These are phyloP conservation scores for Biscogniauxia sp. DNA, from an alignment of 2,329 filamentous ascomycete species.

Conservation along the genomic window DNA sequence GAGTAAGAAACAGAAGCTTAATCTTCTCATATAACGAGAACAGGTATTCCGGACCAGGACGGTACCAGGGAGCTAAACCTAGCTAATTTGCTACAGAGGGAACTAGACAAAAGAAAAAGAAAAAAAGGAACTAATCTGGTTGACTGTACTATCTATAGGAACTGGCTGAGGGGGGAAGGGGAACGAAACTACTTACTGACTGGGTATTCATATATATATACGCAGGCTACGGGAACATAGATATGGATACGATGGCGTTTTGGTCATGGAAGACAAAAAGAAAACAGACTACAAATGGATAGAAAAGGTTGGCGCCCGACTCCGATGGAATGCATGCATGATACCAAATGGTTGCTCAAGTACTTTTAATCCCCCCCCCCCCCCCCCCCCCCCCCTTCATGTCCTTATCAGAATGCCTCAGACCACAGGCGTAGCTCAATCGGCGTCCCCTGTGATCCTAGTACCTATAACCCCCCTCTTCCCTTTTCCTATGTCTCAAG, in stretches of 20 bases:
- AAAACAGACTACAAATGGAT: neutral
- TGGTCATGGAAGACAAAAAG: neutral
- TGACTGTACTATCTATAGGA: neutral
- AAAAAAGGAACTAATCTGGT: neutral
- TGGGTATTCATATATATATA: neutral
- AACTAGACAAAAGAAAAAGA: neutral
- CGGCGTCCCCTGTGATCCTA: too few relatives aligned
- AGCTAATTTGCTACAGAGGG: neutral
- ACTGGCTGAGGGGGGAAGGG: too few relatives aligned
- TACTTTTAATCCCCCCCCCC: too few relatives aligned
- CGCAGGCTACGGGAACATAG: too few relatives aligned
- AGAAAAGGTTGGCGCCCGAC: neutral
- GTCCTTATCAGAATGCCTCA: too few relatives aligned
- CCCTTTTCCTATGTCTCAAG: too few relatives aligned
- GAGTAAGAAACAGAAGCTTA: neutral
- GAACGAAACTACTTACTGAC: too few relatives aligned
- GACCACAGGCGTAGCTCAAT: too few relatives aligned
- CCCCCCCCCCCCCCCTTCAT: too few relatives aligned
- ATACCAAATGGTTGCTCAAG: neutral
- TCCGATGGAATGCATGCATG: neutral
- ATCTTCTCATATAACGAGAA: neutral
- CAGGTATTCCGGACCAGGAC: neutral
- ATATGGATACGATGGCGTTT: neutral
- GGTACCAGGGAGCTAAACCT: neutral
- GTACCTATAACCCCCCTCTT: too few relatives aligned